phyloP scores from a whole-genome alignment of 352 stramenopile genomes.

The Sclerospora graminicola region DNA sequence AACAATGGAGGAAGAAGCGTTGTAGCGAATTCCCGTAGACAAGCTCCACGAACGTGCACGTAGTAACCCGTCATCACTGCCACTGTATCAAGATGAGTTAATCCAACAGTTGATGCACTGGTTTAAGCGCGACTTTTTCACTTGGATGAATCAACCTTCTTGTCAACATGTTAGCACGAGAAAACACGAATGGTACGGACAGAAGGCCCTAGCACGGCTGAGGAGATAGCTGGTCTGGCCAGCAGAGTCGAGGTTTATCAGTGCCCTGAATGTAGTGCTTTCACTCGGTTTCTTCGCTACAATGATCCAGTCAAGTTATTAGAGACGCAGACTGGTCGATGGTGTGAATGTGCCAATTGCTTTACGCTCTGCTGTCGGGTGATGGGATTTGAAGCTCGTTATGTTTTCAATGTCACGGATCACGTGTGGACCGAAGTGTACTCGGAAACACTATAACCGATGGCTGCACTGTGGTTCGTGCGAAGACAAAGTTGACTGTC shows the following conservation, averaged over 20 bases:
- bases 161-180: slow-evolving; percentile 44
- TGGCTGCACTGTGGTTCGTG: slow-evolving; percentile 93
- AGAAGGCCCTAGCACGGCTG: slow-evolving; percentile 34
- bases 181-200: too few relatives aligned
- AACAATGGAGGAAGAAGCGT: slow-evolving; percentile 50
- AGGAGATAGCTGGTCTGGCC: slow-evolving; percentile 52
- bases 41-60: too few relatives aligned
- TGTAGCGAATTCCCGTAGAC: too few relatives aligned
- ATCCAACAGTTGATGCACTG: slow-evolving; percentile 72
- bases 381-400: too few relatives aligned
- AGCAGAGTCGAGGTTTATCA: too few relatives aligned
- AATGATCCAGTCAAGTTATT: slow-evolving; percentile 86
- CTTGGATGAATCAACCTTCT: slow-evolving; percentile 81
- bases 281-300: slow-evolving; percentile 84
- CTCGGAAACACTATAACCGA: slow-evolving; percentile 48
- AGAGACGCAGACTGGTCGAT: slow-evolving; percentile 69
- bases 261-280: slow-evolving; percentile 42
- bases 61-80: too few relatives aligned
- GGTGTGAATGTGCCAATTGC: too few relatives aligned
- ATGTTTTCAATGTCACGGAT: too few relatives aligned
- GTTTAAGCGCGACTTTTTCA: slow-evolving; percentile 89
- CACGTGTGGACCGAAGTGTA: too few relatives aligned
- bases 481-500: slow-evolving; percentile 88
- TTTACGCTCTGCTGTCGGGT: too few relatives aligned
- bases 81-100: too few relatives aligned